Evolutionary conservation across 108 stramenopile species (phyloP).

Genomic region (Discostella stelligeroides): DNA sequence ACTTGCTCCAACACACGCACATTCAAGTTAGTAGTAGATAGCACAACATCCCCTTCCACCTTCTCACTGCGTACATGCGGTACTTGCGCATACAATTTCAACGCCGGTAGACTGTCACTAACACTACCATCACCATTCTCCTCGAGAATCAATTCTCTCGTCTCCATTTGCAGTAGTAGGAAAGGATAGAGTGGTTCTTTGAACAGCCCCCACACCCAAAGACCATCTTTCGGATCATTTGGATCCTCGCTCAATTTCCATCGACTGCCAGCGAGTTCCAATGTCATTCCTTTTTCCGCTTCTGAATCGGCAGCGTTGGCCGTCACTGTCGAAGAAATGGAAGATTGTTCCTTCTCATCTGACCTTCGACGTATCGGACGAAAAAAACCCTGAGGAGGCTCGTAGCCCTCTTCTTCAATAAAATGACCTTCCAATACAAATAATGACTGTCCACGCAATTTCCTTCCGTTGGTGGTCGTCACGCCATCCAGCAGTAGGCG

Average conservation of each 20-base stretch:
- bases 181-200: constrained; percentile 91
- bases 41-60: constrained; percentile 54
- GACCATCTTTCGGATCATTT: constrained; percentile 81
- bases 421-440: constrained; percentile 70
- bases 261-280: constrained; percentile 58
- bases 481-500: constrained; percentile 64
- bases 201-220: constrained; percentile 93
- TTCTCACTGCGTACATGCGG: constrained; percentile 65
- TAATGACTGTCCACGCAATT: constrained; percentile 42
- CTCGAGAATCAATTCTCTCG: constrained; percentile 58
- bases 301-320: constrained; percentile 13
- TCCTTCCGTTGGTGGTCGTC: constrained; percentile 64
- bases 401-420: constrained; percentile 85
- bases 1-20: constrained; percentile 53
- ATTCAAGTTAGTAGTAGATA: constrained; percentile 42
- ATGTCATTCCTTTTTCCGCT: constrained; percentile 14
- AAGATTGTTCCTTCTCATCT: constrained; percentile 6
- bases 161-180: constrained; percentile 79
- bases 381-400: constrained; percentile 81
- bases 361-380: constrained; percentile 21
- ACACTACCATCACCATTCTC: constrained; percentile 32
- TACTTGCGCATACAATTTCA: constrained; percentile 78
- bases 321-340: too few species aligned
- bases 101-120: constrained; percentile 62
- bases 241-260: constrained; percentile 89